Evolutionary conservation across 2,329 filamentous ascomycete genomes (phyloP), one percentile per base, ranked within the genome.

Genomic region (Neocucurbitaria cava): DNA sequence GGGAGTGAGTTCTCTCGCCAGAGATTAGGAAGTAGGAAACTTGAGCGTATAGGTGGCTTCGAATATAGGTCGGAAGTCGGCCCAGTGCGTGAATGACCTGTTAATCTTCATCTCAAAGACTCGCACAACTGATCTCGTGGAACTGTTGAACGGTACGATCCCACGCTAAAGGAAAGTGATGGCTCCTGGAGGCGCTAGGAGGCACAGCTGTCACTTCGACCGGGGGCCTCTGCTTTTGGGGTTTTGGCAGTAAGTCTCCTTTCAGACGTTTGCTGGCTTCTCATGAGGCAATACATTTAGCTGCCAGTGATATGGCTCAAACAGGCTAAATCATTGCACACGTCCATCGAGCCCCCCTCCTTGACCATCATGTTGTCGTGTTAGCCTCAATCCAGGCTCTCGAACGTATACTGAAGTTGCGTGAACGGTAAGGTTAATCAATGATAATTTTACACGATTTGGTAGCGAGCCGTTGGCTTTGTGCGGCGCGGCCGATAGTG

Each of bases 391-490:
- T 17, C 2, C 8, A 24, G 24, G 9, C 28, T 36, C 28, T 38
- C 31, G 3, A 21, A 36, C 21, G 30, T 23, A 41, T n/a, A 36
- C 28, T 52, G 30, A 40, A 38, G 40, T 30, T 42, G 23, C 20
- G 33, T 23, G 44, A 20, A 28, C 28, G 39, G 46, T 36, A 15
- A 28, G 39, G 38, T 50, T 55, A 31, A 33, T 51, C 52, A 23
- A 46, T 18, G 38, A 39, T 24, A 28, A 18, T 41, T 38, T 31
- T 46, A 31, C 46, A 28, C 51, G 55, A 15, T 38, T 52, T 43
- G 69, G 70, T 74, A 73, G 63, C 71, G 68, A 73, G 58, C 45
- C 47, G 60, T 58, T 66, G 60, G 65, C 58, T 66, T 72, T 52
- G 65, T 64, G 69, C 69, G 62, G 69, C 40, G 63, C 66, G 65